phyloP scores from a whole-genome alignment of 2,329 filamentous ascomycete genomes.

The Penicillium sp. region DNA sequence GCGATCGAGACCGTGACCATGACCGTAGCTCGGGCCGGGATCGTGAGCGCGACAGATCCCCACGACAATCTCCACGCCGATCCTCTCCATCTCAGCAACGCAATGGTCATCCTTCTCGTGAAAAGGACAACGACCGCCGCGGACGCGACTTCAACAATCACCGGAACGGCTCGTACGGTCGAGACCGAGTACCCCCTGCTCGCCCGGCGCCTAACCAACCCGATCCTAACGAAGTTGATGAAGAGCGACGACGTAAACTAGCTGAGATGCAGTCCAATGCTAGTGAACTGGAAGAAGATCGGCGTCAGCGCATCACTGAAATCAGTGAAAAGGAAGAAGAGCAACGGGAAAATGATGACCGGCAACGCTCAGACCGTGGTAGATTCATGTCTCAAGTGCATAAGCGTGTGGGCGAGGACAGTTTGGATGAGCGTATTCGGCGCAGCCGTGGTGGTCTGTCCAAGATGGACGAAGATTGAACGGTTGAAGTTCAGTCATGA shows the following conservation, averaged over 20 bases:
- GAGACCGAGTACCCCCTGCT: conserved; percentile 19
- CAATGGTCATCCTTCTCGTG: conserved; percentile 8
- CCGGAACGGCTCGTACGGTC: conserved; percentile 17
- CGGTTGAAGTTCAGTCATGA: background rate
- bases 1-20: conserved; percentile 25
- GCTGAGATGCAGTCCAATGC: conserved; percentile 76
- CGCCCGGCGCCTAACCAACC: conserved; percentile 21
- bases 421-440: conserved; percentile 39
- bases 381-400: conserved; percentile 40
- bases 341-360: conserved; percentile 69
- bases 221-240: conserved; percentile 31
- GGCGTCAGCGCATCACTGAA: conserved; percentile 68
- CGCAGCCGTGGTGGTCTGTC: conserved; percentile 39
- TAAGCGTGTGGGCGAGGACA: conserved; percentile 39
- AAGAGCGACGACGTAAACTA: conserved; percentile 55
- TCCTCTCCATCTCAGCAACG: conserved; percentile 25
- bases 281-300: conserved; percentile 70
- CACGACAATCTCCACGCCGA: conserved; percentile 25
- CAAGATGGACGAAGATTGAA: conserved; percentile 34
- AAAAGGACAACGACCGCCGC: conserved; percentile 20
- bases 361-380: conserved; percentile 39
- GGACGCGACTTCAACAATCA: conserved; percentile 28
- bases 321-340: conserved; percentile 68
- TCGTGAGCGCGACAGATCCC: conserved; percentile 24
- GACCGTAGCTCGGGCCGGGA: conserved; percentile 26